phyloP scores from a whole-genome alignment of 2,329 filamentous ascomycete species.

The Madurella mycetomatis region DNA sequence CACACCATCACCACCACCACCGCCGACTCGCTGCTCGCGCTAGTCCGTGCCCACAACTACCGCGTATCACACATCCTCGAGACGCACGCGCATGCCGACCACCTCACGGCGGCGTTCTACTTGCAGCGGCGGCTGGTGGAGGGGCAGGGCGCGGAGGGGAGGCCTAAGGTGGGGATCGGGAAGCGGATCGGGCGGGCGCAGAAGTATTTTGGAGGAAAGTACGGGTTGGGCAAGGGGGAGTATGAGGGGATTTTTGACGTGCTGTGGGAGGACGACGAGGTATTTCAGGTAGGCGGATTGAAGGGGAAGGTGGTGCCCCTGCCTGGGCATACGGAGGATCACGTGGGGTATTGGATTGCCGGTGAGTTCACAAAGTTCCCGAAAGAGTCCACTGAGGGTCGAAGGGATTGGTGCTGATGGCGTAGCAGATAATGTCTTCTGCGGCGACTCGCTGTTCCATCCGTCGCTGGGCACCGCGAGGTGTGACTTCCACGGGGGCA shows the following conservation, averaged over 20 bases:
- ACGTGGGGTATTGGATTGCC: constrained; percentile 55
- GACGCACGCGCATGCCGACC: constrained; percentile 59
- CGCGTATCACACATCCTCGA: constrained; percentile 52
- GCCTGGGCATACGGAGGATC: constrained; percentile 58
- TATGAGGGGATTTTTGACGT: constrained; percentile 46
- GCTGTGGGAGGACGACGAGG: constrained; percentile 50
- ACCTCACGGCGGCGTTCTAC: constrained; percentile 56
- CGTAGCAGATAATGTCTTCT: constrained; percentile 42
- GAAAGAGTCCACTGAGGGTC: background rate
- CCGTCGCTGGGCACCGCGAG: constrained; percentile 49
- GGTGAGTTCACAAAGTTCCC: constrained; percentile 24
- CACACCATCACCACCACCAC: constrained; percentile 43
- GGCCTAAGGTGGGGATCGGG: constrained; percentile 50
- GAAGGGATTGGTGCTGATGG: background rate
- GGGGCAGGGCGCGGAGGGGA: constrained; percentile 26
- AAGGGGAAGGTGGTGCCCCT: constrained; percentile 47
- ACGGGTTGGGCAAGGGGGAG: constrained; percentile 42
- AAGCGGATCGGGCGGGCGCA: constrained; percentile 51
- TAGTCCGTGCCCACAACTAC: constrained; percentile 43
- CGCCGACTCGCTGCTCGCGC: constrained; percentile 48
- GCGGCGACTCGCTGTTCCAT: constrained; percentile 51
- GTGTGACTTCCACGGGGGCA: constrained; percentile 53
- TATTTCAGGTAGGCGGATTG: constrained; percentile 47
- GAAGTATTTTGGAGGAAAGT: constrained; percentile 43
- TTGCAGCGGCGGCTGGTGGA: constrained; percentile 43